A percentile compares a stretch with the other conserved stretches of the same genome.
Evolutionary conservation across 768 basidiomycete genomes (phyloP).

Genomic region (Dioszegia hungarica): DNA sequence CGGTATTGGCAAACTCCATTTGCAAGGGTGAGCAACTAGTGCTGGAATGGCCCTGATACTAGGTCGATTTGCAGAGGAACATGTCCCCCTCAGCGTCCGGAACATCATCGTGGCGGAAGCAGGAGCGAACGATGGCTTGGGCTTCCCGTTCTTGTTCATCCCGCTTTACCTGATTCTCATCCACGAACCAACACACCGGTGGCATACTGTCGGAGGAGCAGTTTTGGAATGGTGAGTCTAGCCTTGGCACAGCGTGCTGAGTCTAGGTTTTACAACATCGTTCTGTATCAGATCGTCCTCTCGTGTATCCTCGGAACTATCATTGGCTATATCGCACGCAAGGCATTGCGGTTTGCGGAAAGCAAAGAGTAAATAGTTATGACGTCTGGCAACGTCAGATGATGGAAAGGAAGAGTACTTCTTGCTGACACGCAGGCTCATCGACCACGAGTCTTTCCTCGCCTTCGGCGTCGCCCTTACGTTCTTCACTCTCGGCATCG

Average conservation of each 20-base stretch:
- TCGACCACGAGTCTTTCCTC: constrained; percentile 52
- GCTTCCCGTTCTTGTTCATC: constrained; percentile 51
- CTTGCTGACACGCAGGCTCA: constrained; percentile 19
- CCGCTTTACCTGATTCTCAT: constrained; percentile 48
- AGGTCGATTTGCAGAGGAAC: constrained; percentile 51
- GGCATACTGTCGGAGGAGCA: constrained; percentile 39
- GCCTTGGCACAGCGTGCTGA: background rate
- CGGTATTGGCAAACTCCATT: constrained; percentile 49
- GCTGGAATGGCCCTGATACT: constrained; percentile 13
- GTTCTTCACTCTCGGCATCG: constrained; percentile 46
- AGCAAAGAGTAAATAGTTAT: constrained; percentile 19
- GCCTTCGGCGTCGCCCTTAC: constrained; percentile 50
- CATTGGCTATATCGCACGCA: constrained; percentile 50
- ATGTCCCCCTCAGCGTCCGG: constrained; percentile 50
- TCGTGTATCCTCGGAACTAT: constrained; percentile 45
- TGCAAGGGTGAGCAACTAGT: constrained; percentile 32
- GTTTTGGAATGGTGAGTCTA: constrained; percentile 49
- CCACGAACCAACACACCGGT: constrained; percentile 30
- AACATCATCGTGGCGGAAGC: constrained; percentile 51
- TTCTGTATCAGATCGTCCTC: constrained; percentile 50
- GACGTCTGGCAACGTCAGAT: no score
- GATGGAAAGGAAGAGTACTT: background rate
- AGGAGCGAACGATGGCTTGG: constrained; percentile 53
- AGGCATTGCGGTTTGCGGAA: constrained; percentile 44
- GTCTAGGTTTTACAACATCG: constrained; percentile 45